Evolutionary conservation across 2,329 filamentous ascomycete species (phyloP).

Genomic region (Botryotinia globosa): DNA sequence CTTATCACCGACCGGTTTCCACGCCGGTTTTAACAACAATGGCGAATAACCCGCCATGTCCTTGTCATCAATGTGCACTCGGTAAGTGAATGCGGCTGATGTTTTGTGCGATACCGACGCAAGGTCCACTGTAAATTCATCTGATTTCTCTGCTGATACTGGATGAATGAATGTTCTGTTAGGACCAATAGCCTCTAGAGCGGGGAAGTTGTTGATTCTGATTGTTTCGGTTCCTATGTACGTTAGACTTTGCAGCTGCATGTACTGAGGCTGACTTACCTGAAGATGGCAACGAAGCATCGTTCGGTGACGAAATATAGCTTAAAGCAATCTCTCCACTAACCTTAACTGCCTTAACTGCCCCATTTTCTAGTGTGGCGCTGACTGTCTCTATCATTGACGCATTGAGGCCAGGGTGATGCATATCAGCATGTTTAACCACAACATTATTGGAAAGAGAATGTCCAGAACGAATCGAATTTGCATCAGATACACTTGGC

Average conservation of each 20-base stretch:
- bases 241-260: slow-evolving; percentile 3
- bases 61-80: slow-evolving; percentile 67
- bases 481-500: slow-evolving; percentile 70
- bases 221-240: slow-evolving; percentile 25
- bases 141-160: slow-evolving; percentile 59
- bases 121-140: slow-evolving; percentile 79
- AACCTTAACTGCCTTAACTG: slow-evolving; percentile 68
- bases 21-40: slow-evolving; percentile 59
- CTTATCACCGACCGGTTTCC: slow-evolving; percentile 82
- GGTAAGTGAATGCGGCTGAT: slow-evolving; percentile 87
- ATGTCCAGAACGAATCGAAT: slow-evolving; percentile 85
- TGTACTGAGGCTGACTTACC: slow-evolving; percentile 40
- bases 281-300: slow-evolving; percentile 43
- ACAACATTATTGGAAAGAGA: slow-evolving; percentile 69
- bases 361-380: slow-evolving; percentile 74
- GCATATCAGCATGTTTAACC: slow-evolving; percentile 78
- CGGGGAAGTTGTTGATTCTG: slow-evolving; percentile 40
- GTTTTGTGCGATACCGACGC: slow-evolving; percentile 64
- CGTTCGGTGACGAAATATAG: slow-evolving; percentile 56
- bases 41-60: slow-evolving; percentile 56
- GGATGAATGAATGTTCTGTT: slow-evolving; percentile 89
- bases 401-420: slow-evolving; percentile 74
- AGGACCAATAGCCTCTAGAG: slow-evolving; percentile 88
- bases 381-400: slow-evolving; percentile 93
- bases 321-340: slow-evolving; percentile 86